Evolutionary conservation across 179 eudicot genomes (phyloP).

Genomic region (Spergularia azorica): DNA sequence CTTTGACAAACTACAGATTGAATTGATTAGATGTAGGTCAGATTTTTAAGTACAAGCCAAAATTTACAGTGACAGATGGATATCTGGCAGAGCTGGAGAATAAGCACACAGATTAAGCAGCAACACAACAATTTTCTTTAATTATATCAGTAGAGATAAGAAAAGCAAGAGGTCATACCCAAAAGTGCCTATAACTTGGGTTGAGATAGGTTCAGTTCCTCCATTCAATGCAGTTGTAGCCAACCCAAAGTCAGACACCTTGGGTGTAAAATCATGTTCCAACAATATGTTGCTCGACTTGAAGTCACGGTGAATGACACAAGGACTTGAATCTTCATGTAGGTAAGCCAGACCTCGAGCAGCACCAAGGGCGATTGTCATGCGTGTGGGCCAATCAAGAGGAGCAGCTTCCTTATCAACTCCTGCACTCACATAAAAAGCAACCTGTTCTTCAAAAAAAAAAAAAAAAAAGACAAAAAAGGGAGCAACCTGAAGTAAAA

Average conservation of each 20-base stretch:
- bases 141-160: not conserved
- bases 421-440: slow-evolving; percentile 42
- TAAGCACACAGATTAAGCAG: not conserved
- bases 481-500: not conserved
- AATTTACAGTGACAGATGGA: not conserved
- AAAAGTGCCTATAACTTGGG: slow-evolving; percentile 98
- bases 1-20: too few relatives aligned
- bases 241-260: slow-evolving; percentile 96
- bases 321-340: slow-evolving; percentile 96
- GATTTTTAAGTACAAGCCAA: not conserved
- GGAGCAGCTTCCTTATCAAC: slow-evolving; percentile 61
- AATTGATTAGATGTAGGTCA: not conserved
- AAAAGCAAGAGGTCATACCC: slow-evolving; percentile 56
- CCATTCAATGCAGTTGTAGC: slow-evolving; percentile 78
- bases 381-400: slow-evolving; percentile 84
- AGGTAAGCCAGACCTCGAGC: slow-evolving; percentile 95
- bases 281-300: slow-evolving; percentile 94
- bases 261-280: slow-evolving; percentile 89
- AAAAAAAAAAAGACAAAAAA: too few relatives aligned
- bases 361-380: slow-evolving; percentile 89
- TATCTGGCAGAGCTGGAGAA: not conserved
- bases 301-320: slow-evolving; percentile 97
- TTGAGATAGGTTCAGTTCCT: slow-evolving; percentile 68
- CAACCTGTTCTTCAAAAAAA: too few relatives aligned
- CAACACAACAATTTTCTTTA: slow-evolving; percentile 5